Evolutionary conservation across 2,329 filamentous ascomycete species (phyloP), one percentile per base, ranked within the genome.

Genomic region (Aspergillus eucalypticola): DNA sequence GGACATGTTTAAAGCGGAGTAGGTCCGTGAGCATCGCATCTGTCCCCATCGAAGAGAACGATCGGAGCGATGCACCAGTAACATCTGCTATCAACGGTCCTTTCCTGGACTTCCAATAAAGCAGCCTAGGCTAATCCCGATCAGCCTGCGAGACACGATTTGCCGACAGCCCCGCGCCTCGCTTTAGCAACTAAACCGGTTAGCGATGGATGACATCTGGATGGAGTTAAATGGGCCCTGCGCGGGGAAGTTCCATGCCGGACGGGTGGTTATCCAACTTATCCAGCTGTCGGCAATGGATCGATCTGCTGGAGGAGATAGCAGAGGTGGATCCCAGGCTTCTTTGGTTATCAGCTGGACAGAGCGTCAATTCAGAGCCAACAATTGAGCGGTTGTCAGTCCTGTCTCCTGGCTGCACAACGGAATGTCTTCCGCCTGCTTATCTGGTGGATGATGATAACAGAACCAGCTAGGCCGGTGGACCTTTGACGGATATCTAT

Each of bases 141-240:
- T 35, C 32, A 13, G 11, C 11, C 32, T 13, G 32, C 32, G 32
- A 35, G 32, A 35, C 15, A 35, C 32, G 11, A 35, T 35, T 54
- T 44, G 52, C 52, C 39, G 52, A 46, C 52, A 25, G 17, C 55
- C 55, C 55, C 55, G 35, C 55, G 23, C 55, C 32, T 41, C 6
- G 32, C 8, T 21, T 39, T 21, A 10, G 23, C 32, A 39, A 25
- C 7, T 25, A 13, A 32, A 41, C 21, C 10, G 23, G 50, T 32
- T 41, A n/a, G 50, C 52, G 35, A 54, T 54, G 35, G 35, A 35
- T 25, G 27, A 35, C 32, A 15, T 35, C 11, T 35, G 32, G 11
- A 13, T 35, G 32, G 32, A 35, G 51, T 13, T 13, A 5, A 49
- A 27, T 54, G 38, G 42, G 21, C 25, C 21, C 38, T 23, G 52